Base-by-base conservation (phyloP, 2,329 filamentous ascomycete species). In the Furcasterigmium sp. region DNA sequence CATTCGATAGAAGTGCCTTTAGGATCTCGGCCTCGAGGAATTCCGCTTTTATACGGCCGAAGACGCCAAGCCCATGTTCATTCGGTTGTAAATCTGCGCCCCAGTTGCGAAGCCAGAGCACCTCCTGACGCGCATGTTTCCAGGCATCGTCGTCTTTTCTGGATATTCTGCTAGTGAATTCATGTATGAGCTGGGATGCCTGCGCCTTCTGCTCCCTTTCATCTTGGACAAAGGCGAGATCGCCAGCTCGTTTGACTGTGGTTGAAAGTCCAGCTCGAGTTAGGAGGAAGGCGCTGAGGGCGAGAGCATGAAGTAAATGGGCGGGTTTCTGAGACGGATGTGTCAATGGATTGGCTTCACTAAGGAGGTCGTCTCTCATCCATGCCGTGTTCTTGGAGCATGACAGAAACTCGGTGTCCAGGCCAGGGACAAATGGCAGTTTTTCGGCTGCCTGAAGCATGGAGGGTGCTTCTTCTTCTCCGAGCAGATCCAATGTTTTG, bases 81-180 rank as follows among this genome's bases (percentile, higher is more conserved):
- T 55, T 56, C 17, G 49, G 41, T n/a, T 52, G 50, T 3, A 50
- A 32, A 3, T 76, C 69, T 19, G 72, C 70, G 26, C 82, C 82
- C 86, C 86, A 91, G 54, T 76, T 75, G 56, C 82, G 80, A 23
- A 91, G 69, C 87, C 87, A 91, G 4, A 89, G 58, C 8, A 91
- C 61, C 53, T 84, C 80, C 34, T 75, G 75, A 45, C 85, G 74
- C 11, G 77, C 73, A 42, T 67, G 70, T 20, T 72, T 65, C 83
- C 84, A 87, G 47, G 77, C 79, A 26, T 71, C 71, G 46, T 87
- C 82, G 42, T 87, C 80, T 28, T 72, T 74, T 47, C 75, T 80
- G 2, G 75, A 66, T 11, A 69, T 68, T 43, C 70, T 71, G 38
- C 62, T 64, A 39, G 67, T 58, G 18, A 84, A 55, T 3, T 66